phyloP scores from a whole-genome alignment of 805 yeast species.

The Teunomyces aglyptinius region DNA sequence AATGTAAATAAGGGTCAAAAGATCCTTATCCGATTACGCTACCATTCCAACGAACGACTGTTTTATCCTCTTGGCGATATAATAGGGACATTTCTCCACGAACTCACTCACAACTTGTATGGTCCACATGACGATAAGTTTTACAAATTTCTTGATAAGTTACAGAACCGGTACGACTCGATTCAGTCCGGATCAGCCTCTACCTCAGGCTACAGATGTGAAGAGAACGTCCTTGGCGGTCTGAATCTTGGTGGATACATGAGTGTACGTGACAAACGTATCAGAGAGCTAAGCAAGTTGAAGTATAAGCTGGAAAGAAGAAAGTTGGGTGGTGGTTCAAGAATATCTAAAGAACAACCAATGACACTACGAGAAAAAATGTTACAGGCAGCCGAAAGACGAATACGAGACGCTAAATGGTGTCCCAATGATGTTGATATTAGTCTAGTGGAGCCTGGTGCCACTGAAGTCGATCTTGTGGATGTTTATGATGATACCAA shows the following conservation, averaged over 20 bases:
- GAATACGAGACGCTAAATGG: constrained; percentile 52
- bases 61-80: constrained; percentile 67
- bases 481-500: constrained; percentile 2
- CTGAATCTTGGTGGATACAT: constrained; percentile 14
- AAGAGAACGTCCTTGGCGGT: constrained; percentile 47
- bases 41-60: constrained; percentile 46
- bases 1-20: constrained; percentile 78
- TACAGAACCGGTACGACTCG: constrained; percentile 49
- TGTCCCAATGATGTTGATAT: constrained; percentile 32
- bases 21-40: constrained; percentile 68
- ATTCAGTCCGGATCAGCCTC: constrained; percentile 43
- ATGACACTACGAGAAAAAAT: constrained; percentile 42
- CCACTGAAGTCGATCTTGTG: constrained; percentile 43
- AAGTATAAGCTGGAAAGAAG: constrained; percentile 42
- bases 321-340: constrained; percentile 24
- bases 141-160: constrained; percentile 61
- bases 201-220: constrained; percentile 50
- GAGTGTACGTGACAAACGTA: constrained; percentile 34
- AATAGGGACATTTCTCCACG: constrained; percentile 85
- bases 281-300: constrained; percentile 35
- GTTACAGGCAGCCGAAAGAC: constrained; percentile 60
- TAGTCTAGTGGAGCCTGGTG: constrained; percentile 37
- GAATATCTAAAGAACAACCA: constrained; percentile 3
- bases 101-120: constrained; percentile 71
- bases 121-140: constrained; percentile 82